phyloP scores from a whole-genome alignment of 2,329 filamentous ascomycete species.

The Cercospora canescens region DNA sequence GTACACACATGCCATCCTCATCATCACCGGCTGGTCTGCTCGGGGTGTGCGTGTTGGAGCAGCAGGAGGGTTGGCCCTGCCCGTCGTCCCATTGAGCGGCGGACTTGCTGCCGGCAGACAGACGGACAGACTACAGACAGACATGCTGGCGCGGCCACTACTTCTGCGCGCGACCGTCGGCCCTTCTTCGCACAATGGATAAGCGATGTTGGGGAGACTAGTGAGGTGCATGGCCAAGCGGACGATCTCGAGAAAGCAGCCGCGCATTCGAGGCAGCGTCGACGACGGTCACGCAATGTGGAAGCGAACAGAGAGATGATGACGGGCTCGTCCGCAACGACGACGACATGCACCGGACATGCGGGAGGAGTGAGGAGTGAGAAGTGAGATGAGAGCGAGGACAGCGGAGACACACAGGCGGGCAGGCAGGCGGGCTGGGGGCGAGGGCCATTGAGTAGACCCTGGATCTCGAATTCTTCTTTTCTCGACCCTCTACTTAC shows the following conservation, averaged over 20 bases:
- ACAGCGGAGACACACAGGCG: neutral
- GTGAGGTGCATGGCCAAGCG: neutral
- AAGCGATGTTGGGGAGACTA: constrained; percentile 2
- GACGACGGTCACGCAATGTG: too few species aligned
- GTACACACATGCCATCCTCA: too few species aligned
- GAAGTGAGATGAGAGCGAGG: neutral
- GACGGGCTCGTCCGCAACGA: neutral
- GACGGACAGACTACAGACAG: neutral
- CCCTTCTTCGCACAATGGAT: neutral
- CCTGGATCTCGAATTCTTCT: neutral
- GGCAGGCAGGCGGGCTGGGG: neutral
- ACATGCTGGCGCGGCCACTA: neutral
- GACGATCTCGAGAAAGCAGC: neutral
- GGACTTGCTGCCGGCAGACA: too few species aligned
- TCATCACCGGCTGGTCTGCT: neutral
- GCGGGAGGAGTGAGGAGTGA: neutral
- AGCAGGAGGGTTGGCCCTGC: neutral
- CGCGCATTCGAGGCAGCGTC: neutral
- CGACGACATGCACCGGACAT: neutral
- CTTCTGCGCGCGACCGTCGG: neutral
- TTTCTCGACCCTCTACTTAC: neutral
- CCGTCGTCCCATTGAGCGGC: neutral
- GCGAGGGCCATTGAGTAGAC: neutral
- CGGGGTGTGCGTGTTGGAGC: neutral
- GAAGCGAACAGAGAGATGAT: too few species aligned